Conservation (phyloP, 2,329 filamentous ascomycete species). For the Herpomyces periplanetae region DNA sequence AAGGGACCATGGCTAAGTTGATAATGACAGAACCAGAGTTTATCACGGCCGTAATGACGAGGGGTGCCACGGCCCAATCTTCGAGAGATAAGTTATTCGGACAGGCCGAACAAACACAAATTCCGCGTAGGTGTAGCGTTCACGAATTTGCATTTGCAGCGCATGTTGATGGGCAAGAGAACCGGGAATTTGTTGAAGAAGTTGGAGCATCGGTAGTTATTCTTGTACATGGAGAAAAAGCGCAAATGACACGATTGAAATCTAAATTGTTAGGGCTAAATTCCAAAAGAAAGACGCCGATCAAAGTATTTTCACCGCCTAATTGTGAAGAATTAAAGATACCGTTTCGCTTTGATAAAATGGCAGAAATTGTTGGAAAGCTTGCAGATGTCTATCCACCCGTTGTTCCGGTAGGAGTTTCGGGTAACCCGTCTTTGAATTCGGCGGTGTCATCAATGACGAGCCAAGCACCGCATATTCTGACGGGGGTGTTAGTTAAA, state of each 20-base stretch:
- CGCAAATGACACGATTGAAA: constrained; percentile 90
- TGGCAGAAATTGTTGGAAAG: constrained; percentile 78
- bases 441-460: constrained; percentile 10
- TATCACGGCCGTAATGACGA: constrained; percentile 67
- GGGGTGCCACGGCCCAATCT: constrained; percentile 5
- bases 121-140: constrained; percentile 62
- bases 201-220: constrained; percentile 74
- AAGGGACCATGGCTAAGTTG: constrained; percentile 89
- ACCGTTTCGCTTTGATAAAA: constrained; percentile 75
- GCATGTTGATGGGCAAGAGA: constrained; percentile 81
- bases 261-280: constrained; percentile 81
- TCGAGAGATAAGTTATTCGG: constrained; percentile 17
- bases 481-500: constrained; percentile 70
- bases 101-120: constrained; percentile 23
- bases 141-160: constrained; percentile 85
- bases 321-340: constrained; percentile 87
- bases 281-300: constrained; percentile 20
- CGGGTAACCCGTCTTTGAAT: constrained; percentile 5
- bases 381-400: constrained; percentile 45
- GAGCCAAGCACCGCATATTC: constrained; percentile 12
- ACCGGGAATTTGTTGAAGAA: constrained; percentile 84
- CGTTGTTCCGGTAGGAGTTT: too few relatives aligned
- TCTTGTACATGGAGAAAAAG: constrained; percentile 76
- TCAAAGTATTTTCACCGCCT: constrained; percentile 66
- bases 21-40: constrained; percentile 79